Evolutionary conservation across 768 basidiomycete genomes (phyloP), one percentile per base, ranked within the genome.

Genomic region (Mycena vulgaris): DNA sequence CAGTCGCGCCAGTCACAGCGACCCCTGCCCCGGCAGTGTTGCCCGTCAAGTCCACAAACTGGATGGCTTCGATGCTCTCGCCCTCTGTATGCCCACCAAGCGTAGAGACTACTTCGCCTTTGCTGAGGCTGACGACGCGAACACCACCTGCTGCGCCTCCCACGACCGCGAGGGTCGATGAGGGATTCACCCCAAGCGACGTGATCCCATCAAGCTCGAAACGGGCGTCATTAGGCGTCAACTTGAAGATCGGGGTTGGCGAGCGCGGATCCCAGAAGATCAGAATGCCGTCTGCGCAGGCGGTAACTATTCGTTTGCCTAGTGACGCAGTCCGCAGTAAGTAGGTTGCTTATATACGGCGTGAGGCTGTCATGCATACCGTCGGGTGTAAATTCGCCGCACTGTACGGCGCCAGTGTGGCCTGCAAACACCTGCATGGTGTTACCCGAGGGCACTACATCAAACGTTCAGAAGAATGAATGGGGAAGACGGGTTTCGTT

Each of bases 391-490:
- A 97, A 99, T 73, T 92, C 88, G 52, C 97, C 97, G 68, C 93
- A 93, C 53, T 94, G 92, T 5, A 96, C 92, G 7, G 96, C 82
- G 7, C 92, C 89, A 0, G 90, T 90, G 80, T 99, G 98, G 0
- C 95, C 95, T 2, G 95, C 93, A 75, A 99, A 95, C 10, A 99
- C 97, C 77, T 96, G 94, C 93, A 99, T 97, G 59, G 92, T 97
- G 72, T 90, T 93, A 48, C 98, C 98, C 8, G 93, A 94, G 3
- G 98, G 98, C 31, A 99, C 97, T 10, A 31, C 30, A 27, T 58
- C 28, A 14, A 62, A 63, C 33, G 66, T 53, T 31, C 31, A 27
- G 31, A 25, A 45, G 51, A 31, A 42, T 47, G 28, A 55, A 51
- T 25, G 53, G 58, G 52, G 23, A 55, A 31, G 35, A 27, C 27